A percentile compares a stretch with the other conserved stretches of the same genome.
Conservation (phyloP, 1,284 basidiomycete genomes). For the Tylopilus sp. region DNA sequence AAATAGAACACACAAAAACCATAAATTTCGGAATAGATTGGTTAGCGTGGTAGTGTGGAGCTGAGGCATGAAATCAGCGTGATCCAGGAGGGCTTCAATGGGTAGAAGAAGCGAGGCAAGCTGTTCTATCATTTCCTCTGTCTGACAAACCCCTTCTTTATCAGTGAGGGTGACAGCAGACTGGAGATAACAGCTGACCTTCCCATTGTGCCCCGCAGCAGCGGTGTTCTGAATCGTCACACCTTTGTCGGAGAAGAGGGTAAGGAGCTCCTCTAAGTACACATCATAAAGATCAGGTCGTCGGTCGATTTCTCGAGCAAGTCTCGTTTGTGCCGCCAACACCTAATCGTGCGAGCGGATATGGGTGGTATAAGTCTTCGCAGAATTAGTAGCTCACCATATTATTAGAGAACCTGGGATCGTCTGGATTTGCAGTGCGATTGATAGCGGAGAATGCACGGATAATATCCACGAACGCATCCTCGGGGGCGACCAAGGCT, state of each 20-base stretch:
- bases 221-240: slow-evolving; percentile 83
- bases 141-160: slow-evolving; percentile 39
- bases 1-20: slow-evolving; percentile 89
- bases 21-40: slow-evolving; percentile 86
- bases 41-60: slow-evolving; percentile 58
- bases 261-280: slow-evolving; percentile 83
- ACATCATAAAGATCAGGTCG: slow-evolving; percentile 72
- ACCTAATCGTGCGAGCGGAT: slow-evolving; percentile 42
- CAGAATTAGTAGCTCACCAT: slow-evolving; percentile 46
- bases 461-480: slow-evolving; percentile 81
- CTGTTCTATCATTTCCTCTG: slow-evolving; percentile 81
- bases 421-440: slow-evolving; percentile 77
- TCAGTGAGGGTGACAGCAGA: slow-evolving; percentile 5
- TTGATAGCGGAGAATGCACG: slow-evolving; percentile 84
- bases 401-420: slow-evolving; percentile 80
- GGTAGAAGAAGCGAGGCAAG: slow-evolving; percentile 83
- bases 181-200: slow-evolving; percentile 41
- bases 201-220: slow-evolving; percentile 56
- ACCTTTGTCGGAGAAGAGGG: slow-evolving; percentile 87
- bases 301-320: slow-evolving; percentile 71
- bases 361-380: background rate
- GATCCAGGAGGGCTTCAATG: slow-evolving; percentile 84
- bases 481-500: slow-evolving; percentile 72
- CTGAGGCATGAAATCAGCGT: slow-evolving; percentile 68
- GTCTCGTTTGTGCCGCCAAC: slow-evolving; percentile 80